Base-by-base conservation (phyloP, 495 filamentous ascomycete genomes). In the Penicillium steckii region DNA sequence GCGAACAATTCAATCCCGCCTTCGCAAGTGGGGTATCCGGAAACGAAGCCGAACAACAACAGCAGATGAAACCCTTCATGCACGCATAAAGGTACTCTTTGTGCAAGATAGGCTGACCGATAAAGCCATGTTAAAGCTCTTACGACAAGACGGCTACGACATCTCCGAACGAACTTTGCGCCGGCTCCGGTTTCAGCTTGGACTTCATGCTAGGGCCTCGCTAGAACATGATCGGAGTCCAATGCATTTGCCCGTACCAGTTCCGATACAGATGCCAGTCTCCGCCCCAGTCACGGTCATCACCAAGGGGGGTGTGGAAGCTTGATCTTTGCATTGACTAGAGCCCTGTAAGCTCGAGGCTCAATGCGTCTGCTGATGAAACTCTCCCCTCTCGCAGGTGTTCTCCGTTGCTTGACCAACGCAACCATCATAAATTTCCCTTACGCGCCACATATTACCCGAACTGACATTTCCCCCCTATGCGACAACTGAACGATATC, bases 11-110 rank as follows among this genome's bases (percentile, higher is more conserved):
- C 60, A 66, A 29, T 59, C 57, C 15, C 60, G 63, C 10, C 57
- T 66, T 10, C 63, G 63, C 43, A 59, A 64, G 58, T 66, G 63
- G 63, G 63, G 63, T 25, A 60, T 66, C 35, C 60, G 63, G 46
- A 66, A 66, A 44, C 61, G 60, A 57, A 56, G 60, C 41, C 60
- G 52, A 8, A 64, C 57, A 23, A 66, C 63, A 12, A 66, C 63
- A 9, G 57, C 60, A 12, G 63, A 66, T 38, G 60, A 56, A 29
- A 51, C 56, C 17, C 51, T 66, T 8, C 63, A 66, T 43, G 55
- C 63, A 13, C 63, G 63, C 7, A 64, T 66, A 33, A 61, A 50
- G 21, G 27, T 66, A 19, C 57, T 66, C 27, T 66, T 64, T 37
- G 18, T 61, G 24, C 44, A 64, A 35, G 57, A 64, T 48, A 61